A percentile compares a stretch with the other conserved stretches of the same genome.
Conservation (phyloP, 2,329 filamentous ascomycete genomes). For the Penicillium glabrum region DNA sequence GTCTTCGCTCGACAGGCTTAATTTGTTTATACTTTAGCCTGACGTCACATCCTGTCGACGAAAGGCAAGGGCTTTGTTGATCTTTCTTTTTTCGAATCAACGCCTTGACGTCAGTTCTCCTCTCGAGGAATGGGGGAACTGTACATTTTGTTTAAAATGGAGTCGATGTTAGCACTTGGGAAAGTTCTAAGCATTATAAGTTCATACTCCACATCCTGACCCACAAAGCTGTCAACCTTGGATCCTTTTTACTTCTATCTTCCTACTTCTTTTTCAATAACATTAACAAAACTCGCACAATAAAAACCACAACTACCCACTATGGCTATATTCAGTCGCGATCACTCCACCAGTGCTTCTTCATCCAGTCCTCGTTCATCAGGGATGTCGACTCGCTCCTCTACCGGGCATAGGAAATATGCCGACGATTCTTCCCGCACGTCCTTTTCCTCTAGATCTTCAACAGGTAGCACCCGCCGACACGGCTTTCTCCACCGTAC, state of each 20-base stretch:
- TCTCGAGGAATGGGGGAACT: not conserved
- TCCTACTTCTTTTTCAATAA: not conserved
- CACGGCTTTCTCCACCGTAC: constrained; percentile 43
- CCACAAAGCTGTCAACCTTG: not conserved
- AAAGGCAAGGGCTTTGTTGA: not conserved
- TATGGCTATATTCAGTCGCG: constrained; percentile 27
- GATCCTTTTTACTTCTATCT: not conserved
- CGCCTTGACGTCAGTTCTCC: not conserved
- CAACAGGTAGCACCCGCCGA: constrained; percentile 25
- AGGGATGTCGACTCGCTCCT: constrained; percentile 8
- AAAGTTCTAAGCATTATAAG: not conserved
- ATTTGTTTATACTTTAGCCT: not conserved
- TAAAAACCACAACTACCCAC: not conserved
- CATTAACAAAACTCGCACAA: not conserved
- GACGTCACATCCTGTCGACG: not conserved
- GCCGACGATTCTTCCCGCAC: constrained; percentile 37
- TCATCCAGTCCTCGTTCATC: constrained; percentile 18
- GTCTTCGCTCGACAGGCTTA: not conserved
- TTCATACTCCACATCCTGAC: not conserved
- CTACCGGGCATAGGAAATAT: constrained; percentile 30
- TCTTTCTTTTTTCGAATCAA: not conserved
- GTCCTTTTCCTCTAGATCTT: constrained; percentile 24
- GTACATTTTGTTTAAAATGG: not conserved
- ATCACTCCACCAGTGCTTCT: constrained; percentile 24
- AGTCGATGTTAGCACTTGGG: not conserved